Base-by-base conservation (phyloP, 2,329 filamentous ascomycete genomes). In the Hortaea werneckii region DNA sequence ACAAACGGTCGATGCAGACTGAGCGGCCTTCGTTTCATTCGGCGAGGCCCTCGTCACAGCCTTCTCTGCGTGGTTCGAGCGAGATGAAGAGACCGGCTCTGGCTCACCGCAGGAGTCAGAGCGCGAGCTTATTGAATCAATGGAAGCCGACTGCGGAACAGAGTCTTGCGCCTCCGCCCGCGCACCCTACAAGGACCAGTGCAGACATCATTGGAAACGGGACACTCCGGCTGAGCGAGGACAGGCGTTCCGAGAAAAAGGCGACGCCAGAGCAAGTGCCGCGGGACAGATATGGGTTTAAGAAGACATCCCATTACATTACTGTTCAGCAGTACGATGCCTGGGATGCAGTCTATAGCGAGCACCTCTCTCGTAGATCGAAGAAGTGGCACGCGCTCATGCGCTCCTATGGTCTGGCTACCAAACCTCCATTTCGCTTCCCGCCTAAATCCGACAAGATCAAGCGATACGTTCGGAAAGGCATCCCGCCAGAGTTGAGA, bases 401-500 rank as follows among this genome's bases (percentile, higher is more conserved):
- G 64, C 82, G 82, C 55, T 85, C 92, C 56, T 82, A 81, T 53
- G 82, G 82, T 1, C 68, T 95, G 26, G 77, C 82, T 58, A 87
- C 80, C 26, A 78, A 82, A 39, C 70, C 78, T 4, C 89, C 87
- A 1, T 80, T 78, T 34, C 77, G 79, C 2, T 96, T 96, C 55
- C 90, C 90, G 1, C 76, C 83, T 1, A 83, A 82, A 44, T 86
- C 81, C 42, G 78, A 82, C 40, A 94, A 94, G 66, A 80, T 92
- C 38, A 95, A 94, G 67, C 78, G 88, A 12, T 95, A 92, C 61
- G 79, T 95, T 41, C 81, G 89, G 43, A 96, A 95, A 65, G 90
- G 90, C 11, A 90, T 95, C 42, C 90, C 90, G 3, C 87, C 89
- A 0, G 87, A 95, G 54, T 94, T 88, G 80, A 80, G 90, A 58